Percentiles rank a stretch among this genome's conserved stretches.
These are phyloP conservation scores for Uromyces viciae-fabae DNA, from an alignment of 1,284 basidiomycete species.

Conservation along the genomic window DNA sequence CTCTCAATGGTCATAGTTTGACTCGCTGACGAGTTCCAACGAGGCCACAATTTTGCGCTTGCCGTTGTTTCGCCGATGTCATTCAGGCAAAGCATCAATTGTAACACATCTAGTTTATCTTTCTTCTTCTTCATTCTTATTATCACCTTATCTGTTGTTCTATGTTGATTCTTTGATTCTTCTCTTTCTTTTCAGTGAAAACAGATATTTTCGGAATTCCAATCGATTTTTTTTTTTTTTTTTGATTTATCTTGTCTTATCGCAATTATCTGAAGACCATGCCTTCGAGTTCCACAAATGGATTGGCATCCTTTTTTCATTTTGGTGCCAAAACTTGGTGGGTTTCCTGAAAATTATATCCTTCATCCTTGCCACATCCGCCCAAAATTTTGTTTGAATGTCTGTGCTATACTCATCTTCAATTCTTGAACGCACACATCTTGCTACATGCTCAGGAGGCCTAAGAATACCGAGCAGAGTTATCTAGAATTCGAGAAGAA, in stretches of 20 bases:
- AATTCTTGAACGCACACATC: background rate
- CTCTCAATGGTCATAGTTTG: slow-evolving; percentile 7
- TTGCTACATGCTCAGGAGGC: slow-evolving; percentile 6
- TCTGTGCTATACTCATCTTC: too few relatives aligned
- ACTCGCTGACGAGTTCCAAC: background rate
- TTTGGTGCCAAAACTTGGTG: slow-evolving; percentile 37
- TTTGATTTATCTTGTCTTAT: background rate
- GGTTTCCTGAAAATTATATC: too few relatives aligned
- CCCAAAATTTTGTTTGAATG: too few relatives aligned
- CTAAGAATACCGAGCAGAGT: slow-evolving; percentile 26
- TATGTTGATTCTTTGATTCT: background rate
- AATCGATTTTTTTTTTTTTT: background rate
- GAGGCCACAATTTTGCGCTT: background rate
- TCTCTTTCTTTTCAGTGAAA: background rate
- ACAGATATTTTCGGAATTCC: too few relatives aligned
- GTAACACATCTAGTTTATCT: background rate
- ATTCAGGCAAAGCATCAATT: background rate
- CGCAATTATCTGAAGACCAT: background rate
- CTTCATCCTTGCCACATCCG: too few relatives aligned
- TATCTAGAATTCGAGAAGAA: slow-evolving; percentile 22
- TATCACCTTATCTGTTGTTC: background rate
- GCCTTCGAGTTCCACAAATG: slow-evolving; percentile 24
- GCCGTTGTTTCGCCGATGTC: too few relatives aligned
- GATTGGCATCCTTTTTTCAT: slow-evolving; percentile 25
- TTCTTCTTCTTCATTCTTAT: background rate